These are phyloP conservation scores for Umbelopsis ramanniana DNA, from an alignment of 192 early-diverging fungal genomes.

Conservation along the genomic window DNA sequence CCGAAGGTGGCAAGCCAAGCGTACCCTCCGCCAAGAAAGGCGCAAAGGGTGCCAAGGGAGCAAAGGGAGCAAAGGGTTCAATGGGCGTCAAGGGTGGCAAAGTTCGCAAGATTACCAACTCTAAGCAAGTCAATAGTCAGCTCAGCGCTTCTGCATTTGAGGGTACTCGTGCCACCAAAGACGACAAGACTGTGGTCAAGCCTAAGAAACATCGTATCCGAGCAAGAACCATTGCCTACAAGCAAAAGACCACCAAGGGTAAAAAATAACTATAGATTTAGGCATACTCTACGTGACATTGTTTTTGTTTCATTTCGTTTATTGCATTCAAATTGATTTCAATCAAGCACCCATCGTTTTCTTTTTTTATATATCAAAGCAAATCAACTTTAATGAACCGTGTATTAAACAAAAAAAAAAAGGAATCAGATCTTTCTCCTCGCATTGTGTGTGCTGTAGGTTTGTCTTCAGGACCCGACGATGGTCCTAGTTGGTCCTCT, in stretches of 20 bases:
- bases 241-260: not conserved
- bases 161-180: conserved; percentile 57
- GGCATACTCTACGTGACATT: not conserved
- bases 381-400: not conserved
- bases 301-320: not conserved
- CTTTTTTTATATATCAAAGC: too few species aligned
- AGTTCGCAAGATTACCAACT: conserved; percentile 28
- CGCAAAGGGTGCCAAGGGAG: conserved; percentile 14
- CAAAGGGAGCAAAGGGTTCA: conserved; percentile 31
- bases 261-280: conserved; percentile 16
- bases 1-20: conserved; percentile 33
- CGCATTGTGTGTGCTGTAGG: conserved; percentile 16
- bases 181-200: conserved; percentile 30
- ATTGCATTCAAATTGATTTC: not conserved
- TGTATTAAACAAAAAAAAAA: not conserved
- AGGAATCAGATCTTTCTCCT: conserved; percentile 19
- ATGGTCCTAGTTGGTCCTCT: conserved; percentile 21
- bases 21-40: conserved; percentile 2
- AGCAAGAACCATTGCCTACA: conserved; percentile 32
- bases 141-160: conserved; percentile 45
- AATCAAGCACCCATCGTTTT: not conserved
- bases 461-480: conserved; percentile 7
- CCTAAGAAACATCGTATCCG: conserved; percentile 31
- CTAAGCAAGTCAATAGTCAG: conserved; percentile 22
- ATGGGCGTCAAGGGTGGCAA: conserved; percentile 44